Conservation (phyloP, 306 rosid genomes). For the Sicyos baderoa region DNA sequence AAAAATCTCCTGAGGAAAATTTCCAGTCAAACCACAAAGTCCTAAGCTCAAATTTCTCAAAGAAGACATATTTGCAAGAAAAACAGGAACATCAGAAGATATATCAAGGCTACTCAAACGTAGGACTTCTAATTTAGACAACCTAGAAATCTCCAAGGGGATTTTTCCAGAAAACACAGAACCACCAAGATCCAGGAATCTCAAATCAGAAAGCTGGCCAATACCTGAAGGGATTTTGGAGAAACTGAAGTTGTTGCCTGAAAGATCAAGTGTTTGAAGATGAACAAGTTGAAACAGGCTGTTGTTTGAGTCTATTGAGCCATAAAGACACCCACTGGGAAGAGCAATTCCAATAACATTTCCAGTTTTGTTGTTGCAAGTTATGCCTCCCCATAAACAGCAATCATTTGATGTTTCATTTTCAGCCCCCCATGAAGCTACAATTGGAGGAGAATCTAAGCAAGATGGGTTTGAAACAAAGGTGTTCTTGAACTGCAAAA, state of each 20-base stretch:
- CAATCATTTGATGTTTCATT: not conserved
- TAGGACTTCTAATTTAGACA: slow-evolving; percentile 14
- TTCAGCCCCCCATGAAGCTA: not conserved
- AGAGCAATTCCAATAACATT: not conserved
- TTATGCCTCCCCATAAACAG: not conserved
- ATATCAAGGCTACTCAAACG: not conserved
- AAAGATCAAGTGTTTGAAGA: slow-evolving; percentile 23
- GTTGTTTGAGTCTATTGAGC: slow-evolving; percentile 8
- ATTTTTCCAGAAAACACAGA: slow-evolving; percentile 16
- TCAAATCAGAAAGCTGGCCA: slow-evolving; percentile 12
- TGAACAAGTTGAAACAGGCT: slow-evolving; percentile 17
- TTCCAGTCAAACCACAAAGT: slow-evolving; percentile 9
- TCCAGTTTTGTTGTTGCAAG: slow-evolving; percentile 7
- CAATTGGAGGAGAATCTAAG: not conserved
- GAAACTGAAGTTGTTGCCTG: slow-evolving; percentile 22
- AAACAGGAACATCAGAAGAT: slow-evolving; percentile 9
- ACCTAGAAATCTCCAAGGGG: slow-evolving; percentile 21
- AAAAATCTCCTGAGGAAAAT: slow-evolving; percentile 11
- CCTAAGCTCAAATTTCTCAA: not conserved
- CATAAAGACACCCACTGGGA: not conserved
- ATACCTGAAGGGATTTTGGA: slow-evolving; percentile 23
- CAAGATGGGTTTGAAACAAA: not conserved
- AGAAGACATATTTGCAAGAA: slow-evolving; percentile 1
- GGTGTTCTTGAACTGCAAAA: slow-evolving; percentile 8
- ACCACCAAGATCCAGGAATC: slow-evolving; percentile 3